Base-by-base conservation (phyloP, 345 rosid species). In the Zanthoxylum bungeanum region DNA sequence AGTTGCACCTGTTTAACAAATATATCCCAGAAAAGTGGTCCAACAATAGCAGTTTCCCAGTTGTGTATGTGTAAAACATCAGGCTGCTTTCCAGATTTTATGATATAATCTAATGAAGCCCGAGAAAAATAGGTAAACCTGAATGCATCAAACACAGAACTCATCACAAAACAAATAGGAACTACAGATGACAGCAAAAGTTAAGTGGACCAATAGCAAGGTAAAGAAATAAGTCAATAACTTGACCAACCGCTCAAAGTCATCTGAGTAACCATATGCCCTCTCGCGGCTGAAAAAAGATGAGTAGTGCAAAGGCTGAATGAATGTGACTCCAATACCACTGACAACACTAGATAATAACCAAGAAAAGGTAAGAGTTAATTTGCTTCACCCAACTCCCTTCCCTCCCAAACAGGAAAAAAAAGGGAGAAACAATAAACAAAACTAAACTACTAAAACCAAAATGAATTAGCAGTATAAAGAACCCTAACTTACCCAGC, bases 11-110 rank as follows among this genome's bases (percentile, higher is more conserved):
- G 91, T 37, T 85, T 85, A 64, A 75, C 92, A 82, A 88, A 90
- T 59, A 88, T 79, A 80, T 92, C 97, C 97, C 97, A 92, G 79
- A 92, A 92, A 70, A 92, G 83, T 40, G 97, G 96, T 78, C 92
- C 97, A 74, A 88, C 84, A 61, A 92, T 71, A 69, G 97, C 88
- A 80, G 97, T 90, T 86, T 92, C 85, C 92, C 93, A 89, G 72
- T 90, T 80, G 75, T 92, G 97, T 68, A 92, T 83, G 77, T 92
- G 97, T 36, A 92, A 74, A 34, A 92, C 86, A 88, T 92, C 97
- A 67, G 97, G 97, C 80, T 67, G 86, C 83, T 92, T 92, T 72
- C 93, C 92, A 69, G 91, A 85, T 84, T 90, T 90, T 70, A 84
- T 84, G 72, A 92, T 82, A 74, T 84, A 88, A 76, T 92, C 97